phyloP scores from a whole-genome alignment of 169 alveolate genomes.

The Fabrea salina region DNA sequence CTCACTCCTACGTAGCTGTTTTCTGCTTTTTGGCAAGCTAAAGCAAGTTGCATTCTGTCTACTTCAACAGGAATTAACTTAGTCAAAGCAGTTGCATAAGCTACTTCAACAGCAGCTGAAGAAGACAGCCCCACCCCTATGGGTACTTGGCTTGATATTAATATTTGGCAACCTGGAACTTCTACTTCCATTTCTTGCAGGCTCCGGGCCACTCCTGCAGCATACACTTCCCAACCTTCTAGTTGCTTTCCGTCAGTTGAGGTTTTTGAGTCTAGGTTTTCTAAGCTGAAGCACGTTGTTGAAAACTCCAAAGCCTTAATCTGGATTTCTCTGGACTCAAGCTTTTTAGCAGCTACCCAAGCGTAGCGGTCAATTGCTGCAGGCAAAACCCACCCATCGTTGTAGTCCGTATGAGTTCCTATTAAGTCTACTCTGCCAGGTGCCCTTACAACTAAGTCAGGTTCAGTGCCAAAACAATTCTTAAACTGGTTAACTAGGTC shows the following conservation, averaged over 20 bases:
- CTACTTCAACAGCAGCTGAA: conserved; percentile 7
- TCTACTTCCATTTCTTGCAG: no score
- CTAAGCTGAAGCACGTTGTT: no score
- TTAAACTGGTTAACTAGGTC: no score
- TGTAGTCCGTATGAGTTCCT: conserved; percentile 84
- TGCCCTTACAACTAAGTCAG: conserved; percentile 64
- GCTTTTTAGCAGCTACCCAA: conserved; percentile 46
- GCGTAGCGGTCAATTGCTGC: conserved; percentile 72
- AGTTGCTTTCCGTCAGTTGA: no score
- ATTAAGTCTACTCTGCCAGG: conserved; percentile 86
- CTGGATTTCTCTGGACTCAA: conserved; percentile 39
- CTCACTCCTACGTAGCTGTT: not conserved
- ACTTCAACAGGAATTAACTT: not conserved
- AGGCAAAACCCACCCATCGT: conserved; percentile 76
- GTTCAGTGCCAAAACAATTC: conserved; percentile 38
- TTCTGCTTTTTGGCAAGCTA: conserved; percentile 12
- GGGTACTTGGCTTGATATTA: not conserved
- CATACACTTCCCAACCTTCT: no score
- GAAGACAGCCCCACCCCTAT: conserved; percentile 16
- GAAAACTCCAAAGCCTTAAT: no score
- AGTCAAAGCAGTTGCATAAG: not conserved
- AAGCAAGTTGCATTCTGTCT: conserved; percentile 3
- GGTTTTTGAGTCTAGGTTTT: no score
- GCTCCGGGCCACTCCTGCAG: no score
- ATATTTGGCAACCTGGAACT: no score